Evolutionary conservation across 225 moss, liverwort and hornwort species (phyloP).

Genomic region (Physcomitrellopsis africana): DNA sequence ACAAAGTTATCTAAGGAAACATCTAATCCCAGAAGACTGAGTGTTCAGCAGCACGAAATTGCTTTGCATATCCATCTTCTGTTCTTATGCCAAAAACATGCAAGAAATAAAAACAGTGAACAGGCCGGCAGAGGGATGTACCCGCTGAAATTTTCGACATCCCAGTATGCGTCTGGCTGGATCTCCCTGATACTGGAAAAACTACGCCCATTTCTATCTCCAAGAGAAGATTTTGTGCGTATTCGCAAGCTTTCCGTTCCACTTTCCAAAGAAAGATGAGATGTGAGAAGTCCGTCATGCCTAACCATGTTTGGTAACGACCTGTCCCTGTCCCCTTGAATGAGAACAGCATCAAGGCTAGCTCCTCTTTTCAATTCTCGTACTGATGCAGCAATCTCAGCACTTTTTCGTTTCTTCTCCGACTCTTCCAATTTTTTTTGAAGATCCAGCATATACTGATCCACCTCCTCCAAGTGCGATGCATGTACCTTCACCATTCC

Average conservation of each 20-base stretch:
- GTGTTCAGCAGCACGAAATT: not conserved
- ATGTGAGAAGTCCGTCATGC: constrained; percentile 38
- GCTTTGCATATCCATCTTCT: not conserved
- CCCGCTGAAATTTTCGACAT: constrained; percentile 31
- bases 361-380: constrained; percentile 45
- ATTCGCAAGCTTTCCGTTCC: constrained; percentile 31
- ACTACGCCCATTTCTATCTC: constrained; percentile 31
- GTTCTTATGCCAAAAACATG: constrained; percentile 9
- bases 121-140: constrained; percentile 16
- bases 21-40: not conserved
- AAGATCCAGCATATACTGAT: constrained; percentile 65
- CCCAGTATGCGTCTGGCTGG: constrained; percentile 32
- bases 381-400: constrained; percentile 34
- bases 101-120: constrained; percentile 11
- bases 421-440: constrained; percentile 56
- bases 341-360: constrained; percentile 46
- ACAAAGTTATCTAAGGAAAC: not conserved
- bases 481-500: constrained; percentile 71
- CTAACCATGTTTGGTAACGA: constrained; percentile 26
- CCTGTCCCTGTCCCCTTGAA: constrained; percentile 60
- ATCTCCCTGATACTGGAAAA: constrained; percentile 39
- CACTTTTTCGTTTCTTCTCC: constrained; percentile 43
- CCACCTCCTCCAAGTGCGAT: constrained; percentile 72
- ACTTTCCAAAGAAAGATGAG: constrained; percentile 32
- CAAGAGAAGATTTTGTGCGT: constrained; percentile 35